Evolutionary conservation across 2,329 filamentous ascomycete species (phyloP).

Genomic region (Xylaria sp.): DNA sequence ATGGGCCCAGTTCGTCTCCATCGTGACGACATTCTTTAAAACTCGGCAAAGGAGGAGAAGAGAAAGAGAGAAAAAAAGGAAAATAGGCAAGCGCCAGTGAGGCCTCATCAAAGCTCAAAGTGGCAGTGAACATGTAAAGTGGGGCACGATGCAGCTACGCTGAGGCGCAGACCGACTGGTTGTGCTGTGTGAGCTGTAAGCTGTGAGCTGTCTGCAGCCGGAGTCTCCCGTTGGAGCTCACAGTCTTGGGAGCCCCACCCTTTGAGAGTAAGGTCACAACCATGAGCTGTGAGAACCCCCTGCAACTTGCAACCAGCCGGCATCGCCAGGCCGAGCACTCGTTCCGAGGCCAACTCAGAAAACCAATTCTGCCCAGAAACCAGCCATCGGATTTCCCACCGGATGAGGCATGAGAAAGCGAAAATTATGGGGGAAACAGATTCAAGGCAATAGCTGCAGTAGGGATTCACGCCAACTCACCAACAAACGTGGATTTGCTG

Average conservation of each 20-base stretch:
- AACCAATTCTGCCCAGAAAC: neutral
- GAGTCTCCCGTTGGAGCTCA: conserved; percentile 37
- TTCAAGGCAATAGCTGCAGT: conserved; percentile 16
- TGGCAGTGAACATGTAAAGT: conserved; percentile 26
- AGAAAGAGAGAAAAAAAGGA: conserved; percentile 23
- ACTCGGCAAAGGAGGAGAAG: conserved; percentile 22
- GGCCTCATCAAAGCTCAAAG: conserved; percentile 33
- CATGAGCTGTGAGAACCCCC: conserved; percentile 3
- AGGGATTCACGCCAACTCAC: conserved; percentile 62
- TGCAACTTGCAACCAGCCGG: conserved; percentile 33
- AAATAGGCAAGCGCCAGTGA: conserved; percentile 32
- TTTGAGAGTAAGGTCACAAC: neutral
- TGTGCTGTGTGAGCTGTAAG: conserved; percentile 23
- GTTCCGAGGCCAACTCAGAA: conserved; percentile 1
- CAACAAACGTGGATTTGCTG: conserved; percentile 64
- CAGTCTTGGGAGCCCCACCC: conserved; percentile 29
- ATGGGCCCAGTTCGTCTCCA: conserved; percentile 35
- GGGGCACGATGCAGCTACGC: conserved; percentile 19
- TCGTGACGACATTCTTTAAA: conserved; percentile 13
- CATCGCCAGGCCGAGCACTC: conserved; percentile 18
- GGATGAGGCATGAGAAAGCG: neutral
- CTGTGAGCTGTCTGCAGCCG: conserved; percentile 29
- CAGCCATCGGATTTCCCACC: neutral
- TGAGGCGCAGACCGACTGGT: conserved; percentile 35
- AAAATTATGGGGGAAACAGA: neutral